A percentile compares a stretch with the other conserved stretches of the same genome.
These are phyloP conservation scores for Pseudogymnoascus sp. DNA, from an alignment of 2,329 filamentous ascomycete genomes.

Conservation along the genomic window DNA sequence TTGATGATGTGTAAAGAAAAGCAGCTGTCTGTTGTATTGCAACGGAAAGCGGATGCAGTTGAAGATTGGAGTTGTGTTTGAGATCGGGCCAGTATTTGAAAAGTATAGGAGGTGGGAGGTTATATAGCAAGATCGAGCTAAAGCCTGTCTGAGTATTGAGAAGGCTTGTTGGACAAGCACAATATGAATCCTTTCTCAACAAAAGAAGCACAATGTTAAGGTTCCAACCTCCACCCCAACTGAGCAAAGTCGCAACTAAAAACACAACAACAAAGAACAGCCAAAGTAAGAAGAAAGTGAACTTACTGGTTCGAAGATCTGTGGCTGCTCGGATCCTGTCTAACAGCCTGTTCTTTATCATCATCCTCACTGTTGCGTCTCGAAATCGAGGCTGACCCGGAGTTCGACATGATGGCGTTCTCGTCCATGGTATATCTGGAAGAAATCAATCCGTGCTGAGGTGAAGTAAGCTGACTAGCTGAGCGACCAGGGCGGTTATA, in stretches of 20 bases:
- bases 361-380: slow-evolving; percentile 88
- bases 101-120: neutral
- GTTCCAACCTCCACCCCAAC: neutral
- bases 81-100: slow-evolving; percentile 3
- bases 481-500: slow-evolving; percentile 68
- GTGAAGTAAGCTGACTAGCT: slow-evolving; percentile 73
- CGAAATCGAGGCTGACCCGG: slow-evolving; percentile 78
- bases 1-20: neutral
- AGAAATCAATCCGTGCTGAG: slow-evolving; percentile 56
- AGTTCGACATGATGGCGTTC: slow-evolving; percentile 48
- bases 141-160: neutral
- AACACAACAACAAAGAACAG: neutral
- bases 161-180: neutral
- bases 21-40: neutral
- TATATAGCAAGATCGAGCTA: neutral
- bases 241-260: neutral
- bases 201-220: slow-evolving; percentile 2
- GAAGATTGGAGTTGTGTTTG: neutral
- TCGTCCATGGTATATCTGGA: slow-evolving; percentile 54
- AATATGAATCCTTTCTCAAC: neutral
- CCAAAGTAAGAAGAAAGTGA: slow-evolving; percentile 9
- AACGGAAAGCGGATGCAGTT: slow-evolving; percentile 17
- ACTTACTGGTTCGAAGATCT: slow-evolving; percentile 75
- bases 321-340: slow-evolving; percentile 62
- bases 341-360: slow-evolving; percentile 70